Conservation (phyloP, 345 rosid species). For the Citrus glauca region DNA sequence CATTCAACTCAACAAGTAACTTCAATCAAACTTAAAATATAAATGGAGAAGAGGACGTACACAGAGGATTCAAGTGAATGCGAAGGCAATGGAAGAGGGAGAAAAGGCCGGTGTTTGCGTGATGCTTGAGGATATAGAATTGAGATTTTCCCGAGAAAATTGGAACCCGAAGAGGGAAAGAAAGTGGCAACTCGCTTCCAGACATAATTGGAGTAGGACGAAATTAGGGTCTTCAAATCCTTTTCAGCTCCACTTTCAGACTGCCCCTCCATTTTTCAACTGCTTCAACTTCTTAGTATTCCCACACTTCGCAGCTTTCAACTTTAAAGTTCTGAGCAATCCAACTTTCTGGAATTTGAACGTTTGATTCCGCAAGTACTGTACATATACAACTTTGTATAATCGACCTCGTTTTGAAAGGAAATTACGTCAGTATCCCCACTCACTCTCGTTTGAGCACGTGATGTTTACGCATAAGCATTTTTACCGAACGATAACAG, state of each 20-base stretch:
- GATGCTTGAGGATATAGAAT: constrained; percentile 41
- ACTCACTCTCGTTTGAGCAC: too few relatives aligned
- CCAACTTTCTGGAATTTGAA: neutral
- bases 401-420: too few relatives aligned
- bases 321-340: neutral
- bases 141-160: constrained; percentile 48
- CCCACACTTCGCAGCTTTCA: neutral
- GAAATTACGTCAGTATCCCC: too few relatives aligned
- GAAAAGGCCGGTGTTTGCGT: constrained; percentile 32
- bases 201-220: constrained; percentile 47
- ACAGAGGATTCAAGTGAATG: constrained; percentile 36
- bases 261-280: constrained; percentile 31
- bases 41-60: constrained; percentile 29
- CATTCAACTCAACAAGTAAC: neutral
- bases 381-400: too few relatives aligned
- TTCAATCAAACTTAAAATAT: neutral
- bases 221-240: constrained; percentile 31
- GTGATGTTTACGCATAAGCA: too few relatives aligned
- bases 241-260: constrained; percentile 19
- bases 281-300: neutral
- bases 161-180: constrained; percentile 30
- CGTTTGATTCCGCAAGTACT: neutral
- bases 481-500: too few relatives aligned
- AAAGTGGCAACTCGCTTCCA: constrained; percentile 49
- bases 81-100: constrained; percentile 74